Base-by-base conservation (phyloP, 2,329 filamentous ascomycete genomes). In the Aspergillus intermedius region DNA sequence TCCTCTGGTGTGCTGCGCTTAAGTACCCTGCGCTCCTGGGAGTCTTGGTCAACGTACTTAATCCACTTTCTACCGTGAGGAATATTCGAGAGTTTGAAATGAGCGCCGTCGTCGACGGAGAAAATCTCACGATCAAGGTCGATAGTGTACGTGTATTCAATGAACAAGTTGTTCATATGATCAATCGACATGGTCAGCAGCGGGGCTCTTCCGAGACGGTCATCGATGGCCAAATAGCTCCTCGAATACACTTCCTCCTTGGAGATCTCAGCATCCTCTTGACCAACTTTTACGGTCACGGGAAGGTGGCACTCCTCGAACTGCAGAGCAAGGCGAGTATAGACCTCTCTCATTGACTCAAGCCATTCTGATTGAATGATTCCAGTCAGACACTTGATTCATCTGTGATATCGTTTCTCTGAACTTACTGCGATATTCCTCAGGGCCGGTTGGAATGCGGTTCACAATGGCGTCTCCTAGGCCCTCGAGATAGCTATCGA, bases 401-500 rank as follows among this genome's bases (percentile, higher is more conserved):
- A 10, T 22, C 19, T 10, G 10, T 3, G 40, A 19, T 25, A 5
- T 4, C 10, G 41, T 42, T 23, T 44, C 3, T 10, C 7, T 34
- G 21, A 3, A 39, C 50, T 35, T 52, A 52, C 56, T 34, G n/a
- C 30, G 47, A 41, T 57, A 58, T 6, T 54, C 44, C 8, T 43
- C 42, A 3, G 40, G 46, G 12, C 53, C 50, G 17, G 10, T 6
- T 12, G 56, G 56, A 21, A 58, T 57, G 5, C 50, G 13, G 4
- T 47, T 19, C 5, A 57, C 45, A 7, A 58, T 53, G 8, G 46
- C 51, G 1, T 44, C 40, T 6, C 56, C 53, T 15, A 58, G 49
- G 3, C 54, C 53, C 22, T 58, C 56, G 13, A 51, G 54, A 13
- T 57, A 57, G 25, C 51, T 57, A 45, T 58, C 54, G 9, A 41